These are phyloP conservation scores for Komagataella pseudopastoris DNA, from an alignment of 805 yeast genomes.

Conservation along the genomic window DNA sequence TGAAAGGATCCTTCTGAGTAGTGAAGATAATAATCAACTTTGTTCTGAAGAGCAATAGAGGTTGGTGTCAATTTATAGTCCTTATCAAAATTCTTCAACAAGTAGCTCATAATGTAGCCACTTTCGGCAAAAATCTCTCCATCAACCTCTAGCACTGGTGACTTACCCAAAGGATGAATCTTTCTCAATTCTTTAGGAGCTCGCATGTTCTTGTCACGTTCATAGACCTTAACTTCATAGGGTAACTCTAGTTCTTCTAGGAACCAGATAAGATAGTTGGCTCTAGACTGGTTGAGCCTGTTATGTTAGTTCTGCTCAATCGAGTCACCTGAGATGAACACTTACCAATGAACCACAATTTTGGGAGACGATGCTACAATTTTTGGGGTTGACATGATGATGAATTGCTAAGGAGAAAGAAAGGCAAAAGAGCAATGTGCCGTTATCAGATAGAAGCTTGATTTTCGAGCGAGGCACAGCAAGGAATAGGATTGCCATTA, in stretches of 20 bases:
- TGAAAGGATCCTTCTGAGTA: conserved; percentile 53
- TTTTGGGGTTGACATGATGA: background rate
- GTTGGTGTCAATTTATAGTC: conserved; percentile 22
- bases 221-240: conserved; percentile 38
- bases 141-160: conserved; percentile 42
- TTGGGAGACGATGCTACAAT: background rate
- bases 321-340: background rate
- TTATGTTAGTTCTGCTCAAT: background rate
- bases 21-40: conserved; percentile 37
- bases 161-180: conserved; percentile 50
- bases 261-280: conserved; percentile 50
- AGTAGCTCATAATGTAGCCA: conserved; percentile 41
- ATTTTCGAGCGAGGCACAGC: background rate
- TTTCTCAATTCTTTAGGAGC: conserved; percentile 26
- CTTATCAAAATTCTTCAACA: conserved; percentile 35
- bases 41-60: conserved; percentile 23
- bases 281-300: conserved; percentile 40
- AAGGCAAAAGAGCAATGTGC: conserved; percentile 2
- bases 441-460: background rate
- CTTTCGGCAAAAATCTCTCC: conserved; percentile 37
- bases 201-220: conserved; percentile 24
- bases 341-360: conserved; percentile 1
- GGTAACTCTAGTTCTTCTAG: conserved; percentile 45
- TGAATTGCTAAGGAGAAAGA: conserved; percentile 9
- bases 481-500: no score